Evolutionary conservation across 768 basidiomycete genomes (phyloP).

Genomic region (Hygrocybe punicea): DNA sequence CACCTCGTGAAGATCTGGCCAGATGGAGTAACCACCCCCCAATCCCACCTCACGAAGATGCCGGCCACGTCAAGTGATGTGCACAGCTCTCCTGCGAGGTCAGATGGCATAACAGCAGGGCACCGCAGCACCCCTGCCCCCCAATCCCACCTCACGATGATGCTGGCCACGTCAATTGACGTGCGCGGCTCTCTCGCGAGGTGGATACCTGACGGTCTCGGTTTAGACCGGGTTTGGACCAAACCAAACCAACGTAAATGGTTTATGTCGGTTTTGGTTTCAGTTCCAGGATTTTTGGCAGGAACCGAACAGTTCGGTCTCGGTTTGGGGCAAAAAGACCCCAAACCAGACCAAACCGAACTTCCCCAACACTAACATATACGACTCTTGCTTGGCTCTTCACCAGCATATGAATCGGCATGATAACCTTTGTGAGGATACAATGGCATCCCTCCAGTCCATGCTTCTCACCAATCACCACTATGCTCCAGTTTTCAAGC

Average conservation of each 20-base stretch:
- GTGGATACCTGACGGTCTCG: slow-evolving; percentile 22
- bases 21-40: too few species aligned
- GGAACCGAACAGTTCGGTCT: too few species aligned
- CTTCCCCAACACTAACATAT: too few species aligned
- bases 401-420: slow-evolving; percentile 25
- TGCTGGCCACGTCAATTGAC: slow-evolving; percentile 23
- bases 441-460: slow-evolving; percentile 24
- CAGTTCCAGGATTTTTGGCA: too few species aligned
- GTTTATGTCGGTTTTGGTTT: too few species aligned
- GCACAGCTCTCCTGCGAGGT: neutral
- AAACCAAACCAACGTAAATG: too few species aligned
- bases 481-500: slow-evolving; percentile 30
- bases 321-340: too few species aligned
- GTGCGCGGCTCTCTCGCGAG: too few species aligned
- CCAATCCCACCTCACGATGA: slow-evolving; percentile 11
- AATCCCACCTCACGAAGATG: too few species aligned
- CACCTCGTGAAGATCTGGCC: too few species aligned
- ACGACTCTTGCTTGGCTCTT: slow-evolving; percentile 39
- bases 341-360: too few species aligned
- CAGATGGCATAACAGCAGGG: neutral
- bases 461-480: slow-evolving; percentile 19
- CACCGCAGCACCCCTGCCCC: neutral
- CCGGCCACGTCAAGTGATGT: slow-evolving; percentile 5
- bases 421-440: slow-evolving; percentile 13
- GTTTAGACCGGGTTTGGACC: too few species aligned